A percentile compares a stretch with the other conserved stretches of the same genome.
Conservation (phyloP, 1,139 yeast genomes). For the Geotrichum australiense region DNA sequence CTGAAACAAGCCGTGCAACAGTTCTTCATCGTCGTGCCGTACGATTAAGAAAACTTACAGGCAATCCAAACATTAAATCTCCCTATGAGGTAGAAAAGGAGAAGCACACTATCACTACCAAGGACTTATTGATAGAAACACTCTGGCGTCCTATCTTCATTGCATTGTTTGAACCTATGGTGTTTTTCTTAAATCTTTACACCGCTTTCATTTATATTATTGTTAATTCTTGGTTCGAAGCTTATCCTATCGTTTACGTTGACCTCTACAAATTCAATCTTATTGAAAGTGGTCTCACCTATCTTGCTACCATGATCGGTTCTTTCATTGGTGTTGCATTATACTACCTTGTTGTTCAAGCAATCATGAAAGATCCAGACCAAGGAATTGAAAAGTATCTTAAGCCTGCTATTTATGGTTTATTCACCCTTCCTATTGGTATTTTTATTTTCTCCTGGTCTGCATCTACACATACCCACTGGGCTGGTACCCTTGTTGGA, state of each 20-base stretch:
- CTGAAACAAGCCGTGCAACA: slow-evolving; percentile 47
- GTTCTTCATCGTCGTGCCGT: slow-evolving; percentile 43
- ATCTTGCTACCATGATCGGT: slow-evolving; percentile 43
- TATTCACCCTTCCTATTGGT: slow-evolving; percentile 59
- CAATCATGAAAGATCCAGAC: neutral
- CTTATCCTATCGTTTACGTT: slow-evolving; percentile 49
- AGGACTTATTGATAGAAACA: slow-evolving; percentile 36
- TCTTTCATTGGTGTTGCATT: slow-evolving; percentile 27
- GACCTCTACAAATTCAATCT: slow-evolving; percentile 44
- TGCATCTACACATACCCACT: slow-evolving; percentile 52
- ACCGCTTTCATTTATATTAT: slow-evolving; percentile 49
- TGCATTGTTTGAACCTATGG: slow-evolving; percentile 33
- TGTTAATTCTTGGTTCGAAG: slow-evolving; percentile 54
- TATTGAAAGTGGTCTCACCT: slow-evolving; percentile 45
- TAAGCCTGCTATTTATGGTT: slow-evolving; percentile 40
- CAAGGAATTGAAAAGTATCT: slow-evolving; percentile 18
- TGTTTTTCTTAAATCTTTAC: slow-evolving; percentile 38
- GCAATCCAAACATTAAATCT: slow-evolving; percentile 35
- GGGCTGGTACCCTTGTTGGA: too few relatives aligned
- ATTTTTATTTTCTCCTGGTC: slow-evolving; percentile 82
- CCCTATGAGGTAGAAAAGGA: slow-evolving; percentile 37
- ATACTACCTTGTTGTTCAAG: slow-evolving; percentile 13
- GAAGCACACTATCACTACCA: slow-evolving; percentile 16
- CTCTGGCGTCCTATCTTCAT: slow-evolving; percentile 42
- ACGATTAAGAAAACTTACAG: slow-evolving; percentile 43